Base-by-base conservation (phyloP, 371 early-diverging fungal species). In the Mortierella sp. region DNA sequence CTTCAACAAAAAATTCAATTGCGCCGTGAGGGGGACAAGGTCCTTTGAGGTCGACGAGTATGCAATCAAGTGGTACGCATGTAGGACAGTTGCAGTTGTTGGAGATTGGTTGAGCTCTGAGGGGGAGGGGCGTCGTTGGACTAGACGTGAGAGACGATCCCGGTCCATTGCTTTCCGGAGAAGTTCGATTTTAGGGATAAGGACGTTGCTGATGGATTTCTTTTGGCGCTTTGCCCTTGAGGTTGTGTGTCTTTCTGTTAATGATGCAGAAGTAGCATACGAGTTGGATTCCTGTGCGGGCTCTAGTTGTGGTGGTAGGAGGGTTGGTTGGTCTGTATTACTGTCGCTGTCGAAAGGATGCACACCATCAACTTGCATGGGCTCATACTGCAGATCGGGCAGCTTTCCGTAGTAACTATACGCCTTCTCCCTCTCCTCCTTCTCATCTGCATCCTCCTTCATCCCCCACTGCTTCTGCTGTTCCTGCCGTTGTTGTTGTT, bases 111-210 rank as follows among this genome's bases (percentile, higher is more conserved):
- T 75, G 47, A 83, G 70, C 50, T 83, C 83, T 5, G 75, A 26
- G 3, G 79, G 79, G 1, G 79, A 78, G 14, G 83, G 83, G 16
- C 83, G 83, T 10, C 68, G 75, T 47, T 83, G 83, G n/a, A 83
- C 75, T 0, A 83, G 71, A 11, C 83, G 83, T 0, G 83, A 83
- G 50, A 83, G 83, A 9, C 83, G 83, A 28, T 83, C 83, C 24
- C 79, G 76, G 47, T 79, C 79, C 79, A 83, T 83, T 52, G 83
- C 79, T n/a, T 70, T 75, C 9, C 83, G 79, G 16, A 83, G 58
- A 28, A 72, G 76, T 47, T 73, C 77, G 21, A 83, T 79, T 65
- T 79, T 83, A 14, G 83, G 83, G 34, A 83, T 74, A 0, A 83
- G 54, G 45, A 52, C 76, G 74, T 79, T 79, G 60, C 83, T 83